Evolutionary conservation across 2,329 filamentous ascomycete species (phyloP), one percentile per base, ranked within the genome.

Genomic region (Dactylellina parvicollis): DNA sequence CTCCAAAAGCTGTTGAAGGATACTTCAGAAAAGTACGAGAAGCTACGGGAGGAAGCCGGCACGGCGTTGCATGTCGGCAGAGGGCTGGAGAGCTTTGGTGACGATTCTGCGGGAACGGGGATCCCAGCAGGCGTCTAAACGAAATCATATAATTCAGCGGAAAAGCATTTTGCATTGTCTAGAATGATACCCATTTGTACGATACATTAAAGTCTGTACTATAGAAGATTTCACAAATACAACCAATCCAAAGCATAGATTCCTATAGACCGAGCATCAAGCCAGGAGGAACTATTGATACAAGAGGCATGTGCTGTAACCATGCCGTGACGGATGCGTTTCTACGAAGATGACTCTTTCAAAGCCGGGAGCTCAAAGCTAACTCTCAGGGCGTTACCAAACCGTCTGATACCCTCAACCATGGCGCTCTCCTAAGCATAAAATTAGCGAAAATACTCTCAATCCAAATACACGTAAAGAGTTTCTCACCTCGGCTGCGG

Each of bases 321-420:
- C 49, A 62, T 56, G 49, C 56, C 40, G 20, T n/a, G 42, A 46
- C 30, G 30, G 24, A 40, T 40, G 14, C 26, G 54, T 47, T 4
- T 46, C 38, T 14, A 3, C 12, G 28, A 44, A 38, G 40, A 18
- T 1, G 22, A 61, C 40, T 67, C 70, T 18, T 55, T 42, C 18
- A 74, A 47, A 5, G 28, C 56, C 9, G 62, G 65, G 72, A 87
- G 70, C 56, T 81, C 82, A 80, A 90, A 90, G 72, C 84, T 83
- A 70, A 83, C 85, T 76, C 87, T 85, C 40, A 98, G 83, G 5
- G 92, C 91, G 65, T 86, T 84, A 0, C 92, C 92, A 76, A 99
- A 89, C 70, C 94, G 84, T 75, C 84, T 83, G 66, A 92, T 92
- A 1, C 90, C 91, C 78, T 88, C 86, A 1, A 83, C 84, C 84